These are phyloP conservation scores for Drechmeria coniospora DNA, from an alignment of 2,329 filamentous ascomycete genomes.

Conservation along the genomic window DNA sequence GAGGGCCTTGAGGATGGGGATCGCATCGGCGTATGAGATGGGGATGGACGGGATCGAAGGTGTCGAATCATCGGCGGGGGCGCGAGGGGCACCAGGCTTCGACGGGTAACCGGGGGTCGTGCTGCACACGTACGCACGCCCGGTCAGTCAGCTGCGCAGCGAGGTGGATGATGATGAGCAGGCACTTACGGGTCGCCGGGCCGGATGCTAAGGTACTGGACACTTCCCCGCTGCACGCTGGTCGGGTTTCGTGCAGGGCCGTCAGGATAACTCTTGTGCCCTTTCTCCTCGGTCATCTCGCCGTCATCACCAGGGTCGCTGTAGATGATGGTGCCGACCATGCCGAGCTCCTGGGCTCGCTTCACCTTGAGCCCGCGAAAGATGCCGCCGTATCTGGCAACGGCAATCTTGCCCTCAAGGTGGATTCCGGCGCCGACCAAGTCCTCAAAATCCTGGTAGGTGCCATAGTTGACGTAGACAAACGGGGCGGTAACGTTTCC, in stretches of 20 bases:
- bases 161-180: no score
- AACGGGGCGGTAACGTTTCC: constrained; percentile 82
- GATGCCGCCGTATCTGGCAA: constrained; percentile 71
- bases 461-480: constrained; percentile 86
- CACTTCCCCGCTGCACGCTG: constrained; percentile 79
- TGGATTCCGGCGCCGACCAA: constrained; percentile 59
- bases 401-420: constrained; percentile 70
- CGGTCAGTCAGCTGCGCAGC: no score
- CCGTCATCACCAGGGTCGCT: constrained; percentile 84
- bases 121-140: constrained; percentile 13
- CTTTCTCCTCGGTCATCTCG: constrained; percentile 64
- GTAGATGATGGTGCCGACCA: constrained; percentile 75
- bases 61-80: constrained; percentile 52
- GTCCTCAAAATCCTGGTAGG: constrained; percentile 72
- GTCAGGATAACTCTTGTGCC: constrained; percentile 62
- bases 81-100: constrained; percentile 70
- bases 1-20: constrained; percentile 77
- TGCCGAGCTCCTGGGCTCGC: constrained; percentile 77
- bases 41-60: constrained; percentile 83
- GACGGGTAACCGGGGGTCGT: constrained; percentile 91
- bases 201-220: constrained; percentile 58
- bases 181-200: constrained; percentile 49
- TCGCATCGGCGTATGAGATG: constrained; percentile 73
- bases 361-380: constrained; percentile 90
- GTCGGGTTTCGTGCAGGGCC: constrained; percentile 79